Evolutionary conservation across 805 yeast species (phyloP), one percentile per base, ranked within the genome.

Genomic region (Cyberlindnera meyerae): DNA sequence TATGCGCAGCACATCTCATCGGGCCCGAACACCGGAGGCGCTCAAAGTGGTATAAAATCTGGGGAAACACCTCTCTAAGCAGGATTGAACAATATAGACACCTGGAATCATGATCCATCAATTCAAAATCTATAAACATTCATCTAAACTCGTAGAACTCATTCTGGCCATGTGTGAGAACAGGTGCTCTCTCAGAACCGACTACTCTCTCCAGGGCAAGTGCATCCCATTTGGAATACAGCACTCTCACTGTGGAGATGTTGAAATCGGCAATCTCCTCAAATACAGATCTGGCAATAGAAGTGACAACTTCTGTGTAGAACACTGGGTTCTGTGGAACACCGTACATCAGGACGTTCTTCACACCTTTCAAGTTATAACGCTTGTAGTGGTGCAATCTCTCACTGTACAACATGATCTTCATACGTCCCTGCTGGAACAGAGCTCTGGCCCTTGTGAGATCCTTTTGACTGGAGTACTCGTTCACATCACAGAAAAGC

Each of bases 341-440:
- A 24, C 82, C 86, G 59, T 87, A 93, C 65, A 93, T 77, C 6
- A 90, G 58, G 13, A 93, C 70, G 38, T 79, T 82, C 54, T 83
- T 81, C 16, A 86, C 95, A 18, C 97, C 97, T 41, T 72, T 75
- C 34, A 93, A 68, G 40, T 84, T 89, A 58, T 74, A 89, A 35
- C 97, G 71, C 46, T 96, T 76, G 65, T 79, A 93, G 55, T 86
- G 93, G 60, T 93, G 97, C 56, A 90, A 66, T 70, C 98, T 80
- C 53, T 90, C 97, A 0, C 97, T 85, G 61, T 90, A 90, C n/a
- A 93, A 61, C 65, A 93, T 57, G 18, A 90, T 70, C 51, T 83
- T 80, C 21, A 67, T 63, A 38, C 79, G 71, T 3, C 77, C 75
- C 28, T 75, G 70, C 22, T 72, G 75, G 55, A 93, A 93, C 26